phyloP scores from a whole-genome alignment of 768 basidiomycete species.

The Chalciporus sphaerocephalus region DNA sequence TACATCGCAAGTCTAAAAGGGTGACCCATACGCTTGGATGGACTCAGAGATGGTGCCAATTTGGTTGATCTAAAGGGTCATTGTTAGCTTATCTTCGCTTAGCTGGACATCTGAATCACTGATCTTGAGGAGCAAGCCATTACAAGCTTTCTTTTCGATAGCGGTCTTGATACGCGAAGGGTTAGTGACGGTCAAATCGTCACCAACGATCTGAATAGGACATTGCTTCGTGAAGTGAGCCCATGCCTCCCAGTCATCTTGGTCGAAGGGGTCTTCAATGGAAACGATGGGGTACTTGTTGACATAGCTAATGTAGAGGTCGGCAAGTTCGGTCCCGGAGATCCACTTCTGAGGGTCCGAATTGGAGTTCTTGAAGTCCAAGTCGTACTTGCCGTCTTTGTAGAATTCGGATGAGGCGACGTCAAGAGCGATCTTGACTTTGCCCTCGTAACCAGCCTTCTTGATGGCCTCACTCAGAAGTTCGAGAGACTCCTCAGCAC shows the following conservation, averaged over 20 bases:
- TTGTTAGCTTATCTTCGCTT: not conserved
- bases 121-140: slow-evolving; percentile 92
- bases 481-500: slow-evolving; percentile 96
- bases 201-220: slow-evolving; percentile 88
- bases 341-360: slow-evolving; percentile 97
- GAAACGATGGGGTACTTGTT: slow-evolving; percentile 96
- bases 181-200: slow-evolving; percentile 98
- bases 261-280: slow-evolving; percentile 98
- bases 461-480: slow-evolving; percentile 94
- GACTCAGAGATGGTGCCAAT: slow-evolving; percentile 99
- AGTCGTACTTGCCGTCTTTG: slow-evolving; percentile 99
- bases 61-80: slow-evolving; percentile 73
- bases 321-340: slow-evolving; percentile 86
- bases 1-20: not conserved
- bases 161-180: slow-evolving; percentile 95
- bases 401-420: slow-evolving; percentile 99
- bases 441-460: slow-evolving; percentile 97
- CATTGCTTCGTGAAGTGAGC: slow-evolving; percentile 77
- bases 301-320: slow-evolving; percentile 80
- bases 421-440: slow-evolving; percentile 97
- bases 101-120: not conserved
- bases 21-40: slow-evolving; percentile 82
- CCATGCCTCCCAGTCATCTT: slow-evolving; percentile 99
- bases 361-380: slow-evolving; percentile 99
- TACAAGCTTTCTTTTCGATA: slow-evolving; percentile 99